Percentiles rank a stretch among this genome's conserved stretches.
Conservation (phyloP, 148 eudicot species). For the Nepenthes gracilis region DNA sequence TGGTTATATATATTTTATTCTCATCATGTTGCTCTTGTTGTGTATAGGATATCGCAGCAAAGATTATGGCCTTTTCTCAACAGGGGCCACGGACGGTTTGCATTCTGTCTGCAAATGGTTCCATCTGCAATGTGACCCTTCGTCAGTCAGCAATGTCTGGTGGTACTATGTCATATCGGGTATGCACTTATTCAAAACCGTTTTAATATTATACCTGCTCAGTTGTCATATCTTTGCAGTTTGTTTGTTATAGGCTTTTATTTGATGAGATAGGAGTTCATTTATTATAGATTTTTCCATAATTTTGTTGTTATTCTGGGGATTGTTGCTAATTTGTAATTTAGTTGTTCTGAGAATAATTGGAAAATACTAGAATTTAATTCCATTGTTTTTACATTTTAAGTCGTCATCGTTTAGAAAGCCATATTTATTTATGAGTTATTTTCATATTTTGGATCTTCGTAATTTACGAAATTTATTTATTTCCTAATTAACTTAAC, state of each 20-base stretch:
- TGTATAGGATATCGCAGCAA: conserved; percentile 60
- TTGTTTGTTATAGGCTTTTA: background rate
- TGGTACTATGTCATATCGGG: conserved; percentile 64
- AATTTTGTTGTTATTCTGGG: no score
- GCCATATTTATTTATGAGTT: no score
- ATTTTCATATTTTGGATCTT: no score
- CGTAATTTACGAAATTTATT: no score
- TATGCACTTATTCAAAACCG: conserved; percentile 10
- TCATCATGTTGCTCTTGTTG: conserved; percentile 1
- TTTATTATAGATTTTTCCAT: no score
- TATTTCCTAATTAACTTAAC: no score
- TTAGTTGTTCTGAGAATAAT: no score
- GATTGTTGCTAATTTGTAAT: no score
- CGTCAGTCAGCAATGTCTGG: conserved; percentile 54
- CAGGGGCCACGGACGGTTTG: conserved; percentile 73
- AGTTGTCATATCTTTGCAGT: background rate
- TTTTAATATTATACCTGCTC: background rate
- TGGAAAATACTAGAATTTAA: no score
- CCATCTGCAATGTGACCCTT: conserved; percentile 61
- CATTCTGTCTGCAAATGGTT: conserved; percentile 72
- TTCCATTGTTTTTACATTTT: no score
- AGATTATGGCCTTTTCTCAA: conserved; percentile 58
- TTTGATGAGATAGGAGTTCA: no score
- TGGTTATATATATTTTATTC: background rate
- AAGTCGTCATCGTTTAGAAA: no score